Evolutionary conservation across 257 asterid species (phyloP), one percentile per base, ranked within the genome.

Genomic region (Marsdenia floribunda): DNA sequence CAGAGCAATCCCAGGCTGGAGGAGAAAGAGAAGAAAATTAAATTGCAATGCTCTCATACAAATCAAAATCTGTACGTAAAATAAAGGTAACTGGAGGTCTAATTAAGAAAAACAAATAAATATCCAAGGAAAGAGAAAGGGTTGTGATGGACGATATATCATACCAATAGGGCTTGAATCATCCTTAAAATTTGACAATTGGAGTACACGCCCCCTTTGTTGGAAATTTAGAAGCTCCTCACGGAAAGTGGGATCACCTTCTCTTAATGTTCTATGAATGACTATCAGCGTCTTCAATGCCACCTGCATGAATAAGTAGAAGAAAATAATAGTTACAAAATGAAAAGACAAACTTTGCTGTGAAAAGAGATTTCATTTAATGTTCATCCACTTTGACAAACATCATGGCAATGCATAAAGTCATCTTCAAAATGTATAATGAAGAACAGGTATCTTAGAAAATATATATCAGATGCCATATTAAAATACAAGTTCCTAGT

Each of bases 1-100:
- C 98, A 80, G 97, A 91, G 84, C 90, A 93, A 81, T 93, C 98
- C 98, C 98, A 93, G 55, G 98, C 98, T 93, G 88, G 57, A 73
- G 77, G 13, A 74, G 19, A 35, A 76, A 44, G n/a, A 11, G 29
- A 69, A 35, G 38, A 38, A n/a, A 7, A 64, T 49, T 37, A 53
- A 26, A 24, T 50, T n/a, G 29, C 7, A 73, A 29, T 52, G 52
- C 7, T 33, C 15, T 24, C 22, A 16, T 69, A 14, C 6, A 47
- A 29, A 9, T n/a, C 19, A 44, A 58, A 71, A 6, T 42, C 5
- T 21, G 66, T 15, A 19, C 64, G 29, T 53, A 52, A 35, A 52
- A 7, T 50, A 40, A 8, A 44, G 50, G 58, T 64, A 54, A 71
- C 18, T 2, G 0, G 46, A 8, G 6, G 54, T 59, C 24, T 10